phyloP scores from a whole-genome alignment of 2,329 filamentous ascomycete species.

The Fusarium napiforme region DNA sequence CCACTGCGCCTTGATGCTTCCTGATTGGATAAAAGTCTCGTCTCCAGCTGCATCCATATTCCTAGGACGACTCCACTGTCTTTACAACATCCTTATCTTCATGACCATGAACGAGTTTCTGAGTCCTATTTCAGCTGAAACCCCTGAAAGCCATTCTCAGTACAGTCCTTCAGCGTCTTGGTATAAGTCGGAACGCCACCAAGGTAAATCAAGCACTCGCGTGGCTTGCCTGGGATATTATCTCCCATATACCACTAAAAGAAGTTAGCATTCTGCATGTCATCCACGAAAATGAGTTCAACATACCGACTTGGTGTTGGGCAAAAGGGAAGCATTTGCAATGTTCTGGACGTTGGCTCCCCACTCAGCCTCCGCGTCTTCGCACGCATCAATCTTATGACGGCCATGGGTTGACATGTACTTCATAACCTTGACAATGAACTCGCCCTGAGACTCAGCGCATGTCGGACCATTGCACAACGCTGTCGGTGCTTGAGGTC shows the following conservation, averaged over 20 bases:
- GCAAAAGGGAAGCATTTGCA: neutral
- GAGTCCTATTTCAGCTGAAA: neutral
- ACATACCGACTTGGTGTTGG: neutral
- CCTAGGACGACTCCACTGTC: rapidly evolving
- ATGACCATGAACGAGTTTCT: rapidly evolving
- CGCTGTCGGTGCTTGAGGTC: neutral
- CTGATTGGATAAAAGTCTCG: neutral
- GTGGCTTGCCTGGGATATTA: neutral
- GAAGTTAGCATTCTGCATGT: no score
- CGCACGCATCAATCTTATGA: neutral
- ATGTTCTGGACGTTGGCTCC: neutral
- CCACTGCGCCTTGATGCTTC: conserved; percentile 1
- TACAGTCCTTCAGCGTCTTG: neutral
- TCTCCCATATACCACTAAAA: neutral
- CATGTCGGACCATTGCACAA: neutral
- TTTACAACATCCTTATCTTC: rapidly evolving
- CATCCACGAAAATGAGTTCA: no score
- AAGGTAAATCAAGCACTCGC: neutral
- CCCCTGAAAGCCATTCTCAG: neutral
- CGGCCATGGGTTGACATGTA: neutral
- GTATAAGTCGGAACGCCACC: neutral
- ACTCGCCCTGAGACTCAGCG: neutral
- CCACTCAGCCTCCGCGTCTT: neutral
- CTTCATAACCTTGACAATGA: neutral
- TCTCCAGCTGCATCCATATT: rapidly evolving